Evolutionary conservation across 2,329 filamentous ascomycete species (phyloP).

Genomic region (Cladosporium sp.): DNA sequence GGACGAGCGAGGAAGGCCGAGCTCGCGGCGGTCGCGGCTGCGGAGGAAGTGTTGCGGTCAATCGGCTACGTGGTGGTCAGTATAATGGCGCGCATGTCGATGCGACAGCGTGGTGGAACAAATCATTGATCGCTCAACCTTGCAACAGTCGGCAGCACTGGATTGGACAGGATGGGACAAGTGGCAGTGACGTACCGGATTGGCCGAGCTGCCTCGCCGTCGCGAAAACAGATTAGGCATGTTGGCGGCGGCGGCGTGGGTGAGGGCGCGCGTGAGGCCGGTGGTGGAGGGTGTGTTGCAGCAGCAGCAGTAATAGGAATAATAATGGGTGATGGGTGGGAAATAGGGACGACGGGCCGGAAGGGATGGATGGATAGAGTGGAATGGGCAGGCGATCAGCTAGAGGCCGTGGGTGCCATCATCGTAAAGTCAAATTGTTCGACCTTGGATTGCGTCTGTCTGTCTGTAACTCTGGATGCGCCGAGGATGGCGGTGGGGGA

Average conservation of each 20-base stretch:
- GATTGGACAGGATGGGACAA: not conserved
- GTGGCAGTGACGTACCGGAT: constrained; percentile 34
- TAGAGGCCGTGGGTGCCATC: constrained; percentile 9
- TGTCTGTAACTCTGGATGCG: not conserved
- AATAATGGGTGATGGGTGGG: not conserved
- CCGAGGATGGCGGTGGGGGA: not conserved
- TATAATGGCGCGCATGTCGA: not conserved
- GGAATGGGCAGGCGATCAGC: constrained; percentile 12
- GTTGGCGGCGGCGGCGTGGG: constrained; percentile 2
- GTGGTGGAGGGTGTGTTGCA: not conserved
- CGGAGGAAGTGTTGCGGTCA: constrained; percentile 70
- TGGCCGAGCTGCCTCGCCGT: constrained; percentile 29
- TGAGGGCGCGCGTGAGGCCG: not conserved
- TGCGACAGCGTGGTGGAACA: not conserved
- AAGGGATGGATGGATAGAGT: not conserved
- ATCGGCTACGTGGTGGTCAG: constrained; percentile 22
- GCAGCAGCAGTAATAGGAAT: not conserved
- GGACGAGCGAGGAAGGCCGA: constrained; percentile 74
- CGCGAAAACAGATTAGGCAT: constrained; percentile 33
- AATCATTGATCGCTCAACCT: constrained; percentile 9
- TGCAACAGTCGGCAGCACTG: not conserved
- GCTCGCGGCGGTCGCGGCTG: constrained; percentile 71
- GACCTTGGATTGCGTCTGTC: not conserved
- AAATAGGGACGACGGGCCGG: constrained; percentile 9
- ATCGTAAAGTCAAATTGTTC: constrained; percentile 14